Base-by-base conservation (phyloP, 1,139 yeast species). In the Wickerhamomyces sp. region DNA sequence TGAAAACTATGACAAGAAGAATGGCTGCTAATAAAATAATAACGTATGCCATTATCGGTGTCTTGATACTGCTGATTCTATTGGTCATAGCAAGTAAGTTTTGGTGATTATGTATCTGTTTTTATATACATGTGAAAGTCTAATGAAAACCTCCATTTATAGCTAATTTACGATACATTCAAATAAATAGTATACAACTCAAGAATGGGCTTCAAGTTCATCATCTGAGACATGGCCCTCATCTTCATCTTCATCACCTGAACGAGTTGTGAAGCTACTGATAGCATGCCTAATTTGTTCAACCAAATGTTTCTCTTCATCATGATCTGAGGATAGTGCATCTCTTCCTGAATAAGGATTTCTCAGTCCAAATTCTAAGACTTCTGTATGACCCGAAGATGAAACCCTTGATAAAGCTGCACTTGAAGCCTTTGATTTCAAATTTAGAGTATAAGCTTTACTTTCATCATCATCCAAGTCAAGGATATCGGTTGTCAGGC, bases 11-110 rank as follows among this genome's bases (percentile, higher is more conserved):
- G 98, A 84, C 96, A 24, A 74, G 97, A 62, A 69, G 98, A 55
- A 74, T 92, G 71, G 90, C 95, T n/a, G 95, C 97, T 5, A 94
- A 94, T 64, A 84, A 89, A 62, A 74, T 90, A 52, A 87, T 94
- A 46, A 89, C 96, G 43, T 88, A 89, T 55, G 96, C 95, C n/a
- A 92, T 94, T 43, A 92, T 94, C 44, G 96, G 86, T 3, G 90
- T 92, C 14, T 74, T 94, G 55, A 79, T 92, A 7, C 59, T 92
- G 42, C 72, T 94, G 54, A 94, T 94, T 42, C 68, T 92, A 47
- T 71, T 94, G 49, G 97, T 90, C 19, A 70, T 92, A 47, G 89
- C 87, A 40, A 82, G 92, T 58, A 92, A 92, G 63, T 88, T 92
- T 60, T 76, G 82, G 76, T 84, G 36, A 40, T 35, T 6, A 6